Evolutionary conservation across 805 yeast genomes (phyloP).

Genomic region (Candida dendrica): DNA sequence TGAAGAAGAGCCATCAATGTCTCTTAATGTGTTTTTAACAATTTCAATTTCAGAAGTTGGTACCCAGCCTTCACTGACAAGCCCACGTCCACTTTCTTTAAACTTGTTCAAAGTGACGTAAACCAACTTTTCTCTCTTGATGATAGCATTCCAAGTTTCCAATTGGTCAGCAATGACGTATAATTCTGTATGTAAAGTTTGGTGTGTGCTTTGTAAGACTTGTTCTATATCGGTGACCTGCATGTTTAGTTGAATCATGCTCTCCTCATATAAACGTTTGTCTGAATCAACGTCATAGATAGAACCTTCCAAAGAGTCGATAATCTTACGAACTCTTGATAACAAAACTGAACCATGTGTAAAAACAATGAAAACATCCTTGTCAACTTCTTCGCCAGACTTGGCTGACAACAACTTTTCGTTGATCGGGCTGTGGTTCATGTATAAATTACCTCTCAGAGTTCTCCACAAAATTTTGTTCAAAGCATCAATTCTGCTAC

Average conservation of each 20-base stretch:
- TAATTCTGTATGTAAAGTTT: constrained; percentile 70
- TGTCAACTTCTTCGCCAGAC: constrained; percentile 50
- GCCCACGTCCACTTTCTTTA: constrained; percentile 76
- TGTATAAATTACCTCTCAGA: constrained; percentile 83
- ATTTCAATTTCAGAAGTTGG: constrained; percentile 68
- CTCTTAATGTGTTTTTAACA: constrained; percentile 62
- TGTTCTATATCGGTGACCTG: constrained; percentile 41
- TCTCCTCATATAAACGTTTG: constrained; percentile 27
- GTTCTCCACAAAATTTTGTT: constrained; percentile 89
- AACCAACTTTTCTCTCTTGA: constrained; percentile 77
- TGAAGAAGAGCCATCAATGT: constrained; percentile 28
- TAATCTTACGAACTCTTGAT: constrained; percentile 68
- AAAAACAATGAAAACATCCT: constrained; percentile 80
- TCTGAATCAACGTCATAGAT: constrained; percentile 49
- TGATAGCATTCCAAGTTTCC: constrained; percentile 61
- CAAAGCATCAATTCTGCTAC: constrained; percentile 60
- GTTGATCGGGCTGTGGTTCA: constrained; percentile 65
- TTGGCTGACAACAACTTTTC: constrained; percentile 61
- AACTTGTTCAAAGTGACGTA: constrained; percentile 75
- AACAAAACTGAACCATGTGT: constrained; percentile 81
- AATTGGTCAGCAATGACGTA: constrained; percentile 70
- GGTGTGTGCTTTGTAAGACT: constrained; percentile 57
- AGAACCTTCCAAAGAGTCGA: constrained; percentile 85
- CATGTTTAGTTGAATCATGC: constrained; percentile 13
- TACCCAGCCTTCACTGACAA: constrained; percentile 95